These are phyloP conservation scores for Oryza brachyantha DNA, from an alignment of 176 grass and related monocot species.

Conservation along the genomic window DNA sequence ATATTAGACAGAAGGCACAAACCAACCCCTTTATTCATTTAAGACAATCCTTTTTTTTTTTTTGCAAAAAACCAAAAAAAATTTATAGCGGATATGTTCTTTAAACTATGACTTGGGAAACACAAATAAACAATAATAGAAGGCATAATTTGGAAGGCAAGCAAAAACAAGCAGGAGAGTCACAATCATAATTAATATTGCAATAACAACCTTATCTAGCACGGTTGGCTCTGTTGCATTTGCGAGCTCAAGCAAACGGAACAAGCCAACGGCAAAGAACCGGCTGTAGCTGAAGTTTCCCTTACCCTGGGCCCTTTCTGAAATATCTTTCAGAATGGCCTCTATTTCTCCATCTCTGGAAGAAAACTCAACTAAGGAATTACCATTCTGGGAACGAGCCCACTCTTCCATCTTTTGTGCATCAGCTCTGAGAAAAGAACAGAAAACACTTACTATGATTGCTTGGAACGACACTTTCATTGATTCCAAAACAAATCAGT, in stretches of 20 bases:
- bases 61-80: not conserved
- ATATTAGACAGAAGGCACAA: not conserved
- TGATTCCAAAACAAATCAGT: constrained; percentile 24
- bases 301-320: constrained; percentile 79
- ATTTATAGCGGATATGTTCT: not conserved
- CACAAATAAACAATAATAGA: not conserved
- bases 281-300: constrained; percentile 95
- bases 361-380: constrained; percentile 72
- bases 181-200: constrained; percentile 15
- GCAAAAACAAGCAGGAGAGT: constrained; percentile 2
- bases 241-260: constrained; percentile 90
- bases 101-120: not conserved
- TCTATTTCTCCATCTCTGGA: constrained; percentile 90
- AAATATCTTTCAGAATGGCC: constrained; percentile 77
- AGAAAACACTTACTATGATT: constrained; percentile 30
- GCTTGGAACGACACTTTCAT: constrained; percentile 5
- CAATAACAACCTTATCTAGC: constrained; percentile 79
- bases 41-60: not conserved
- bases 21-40: not conserved
- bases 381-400: constrained; percentile 73
- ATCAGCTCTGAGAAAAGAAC: constrained; percentile 43
- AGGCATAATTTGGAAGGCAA: constrained; percentile 3
- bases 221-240: constrained; percentile 93
- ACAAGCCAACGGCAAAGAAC: constrained; percentile 94
- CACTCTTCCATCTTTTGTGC: constrained; percentile 91